Percentiles rank a stretch among this genome's conserved stretches.
These are phyloP conservation scores for Erythrobasidium hasegawianum DNA, from an alignment of 1,284 basidiomycete species.

Conservation along the genomic window DNA sequence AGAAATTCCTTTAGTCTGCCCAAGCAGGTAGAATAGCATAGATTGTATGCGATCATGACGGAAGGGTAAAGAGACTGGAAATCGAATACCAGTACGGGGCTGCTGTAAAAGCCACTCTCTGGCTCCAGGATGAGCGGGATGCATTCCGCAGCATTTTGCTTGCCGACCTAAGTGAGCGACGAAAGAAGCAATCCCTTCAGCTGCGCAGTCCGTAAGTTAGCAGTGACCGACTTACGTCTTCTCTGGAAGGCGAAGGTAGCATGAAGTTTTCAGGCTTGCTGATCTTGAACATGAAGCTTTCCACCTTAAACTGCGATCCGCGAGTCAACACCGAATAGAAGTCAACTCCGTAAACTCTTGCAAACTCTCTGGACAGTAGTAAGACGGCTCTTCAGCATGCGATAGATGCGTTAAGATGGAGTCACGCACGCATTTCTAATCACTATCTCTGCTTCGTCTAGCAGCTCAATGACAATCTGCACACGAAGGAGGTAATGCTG, in stretches of 20 bases:
- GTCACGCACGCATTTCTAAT: slow-evolving; percentile 61
- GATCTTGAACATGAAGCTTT: slow-evolving; percentile 95
- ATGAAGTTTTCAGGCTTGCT: slow-evolving; percentile 95
- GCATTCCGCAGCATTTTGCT: slow-evolving; percentile 92
- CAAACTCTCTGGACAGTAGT: slow-evolving; percentile 77
- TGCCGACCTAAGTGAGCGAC: no score
- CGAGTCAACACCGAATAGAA: slow-evolving; percentile 92
- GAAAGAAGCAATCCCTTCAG: neutral
- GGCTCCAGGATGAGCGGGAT: slow-evolving; percentile 95
- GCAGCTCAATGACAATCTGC: slow-evolving; percentile 66
- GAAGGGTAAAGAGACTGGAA: slow-evolving; percentile 96
- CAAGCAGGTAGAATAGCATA: slow-evolving; percentile 95
- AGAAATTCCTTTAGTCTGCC: slow-evolving; percentile 80
- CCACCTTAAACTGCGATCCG: slow-evolving; percentile 96
- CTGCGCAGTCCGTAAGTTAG: neutral
- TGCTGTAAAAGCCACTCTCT: slow-evolving; percentile 83
- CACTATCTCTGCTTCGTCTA: slow-evolving; percentile 73
- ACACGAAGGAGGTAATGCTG: slow-evolving; percentile 64
- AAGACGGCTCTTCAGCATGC: slow-evolving; percentile 7
- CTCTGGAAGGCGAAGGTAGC: slow-evolving; percentile 76
- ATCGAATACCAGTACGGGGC: slow-evolving; percentile 86
- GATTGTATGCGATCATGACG: slow-evolving; percentile 98
- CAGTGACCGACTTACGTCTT: slow-evolving; percentile 60
- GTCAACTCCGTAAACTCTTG: slow-evolving; percentile 93
- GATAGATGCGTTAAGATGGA: neutral